Evolutionary conservation across 257 asterid genomes (phyloP).

Genomic region (Nicotiana undulata): DNA sequence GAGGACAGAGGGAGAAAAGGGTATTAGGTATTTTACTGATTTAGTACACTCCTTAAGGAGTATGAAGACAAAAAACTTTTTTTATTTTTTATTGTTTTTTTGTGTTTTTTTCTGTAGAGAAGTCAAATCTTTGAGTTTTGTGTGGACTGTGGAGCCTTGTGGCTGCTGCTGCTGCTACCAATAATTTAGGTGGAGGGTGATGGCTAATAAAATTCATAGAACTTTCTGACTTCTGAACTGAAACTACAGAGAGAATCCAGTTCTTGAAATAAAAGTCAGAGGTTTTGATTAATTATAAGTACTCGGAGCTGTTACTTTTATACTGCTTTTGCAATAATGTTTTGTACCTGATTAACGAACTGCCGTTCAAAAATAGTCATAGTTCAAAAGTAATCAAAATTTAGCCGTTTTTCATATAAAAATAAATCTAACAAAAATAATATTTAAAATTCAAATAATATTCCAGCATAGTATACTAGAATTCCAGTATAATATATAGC

Average conservation of each 20-base stretch:
- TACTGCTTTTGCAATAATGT: background rate
- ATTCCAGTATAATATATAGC: too few species aligned
- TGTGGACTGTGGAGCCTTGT: background rate
- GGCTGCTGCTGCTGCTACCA: background rate
- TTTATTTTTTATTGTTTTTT: background rate
- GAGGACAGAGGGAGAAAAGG: background rate
- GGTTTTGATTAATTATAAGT: background rate
- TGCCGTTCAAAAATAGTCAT: too few species aligned
- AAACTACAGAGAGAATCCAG: background rate
- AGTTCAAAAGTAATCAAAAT: too few species aligned
- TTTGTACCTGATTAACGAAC: too few species aligned
- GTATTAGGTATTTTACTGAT: background rate
- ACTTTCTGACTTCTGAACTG: background rate
- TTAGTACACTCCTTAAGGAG: background rate
- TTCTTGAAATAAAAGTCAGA: background rate
- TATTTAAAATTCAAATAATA: too few species aligned
- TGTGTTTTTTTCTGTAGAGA: background rate
- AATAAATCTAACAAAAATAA: too few species aligned
- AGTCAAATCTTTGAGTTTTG: background rate
- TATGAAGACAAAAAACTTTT: background rate
- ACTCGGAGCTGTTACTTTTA: background rate
- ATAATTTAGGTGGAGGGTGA: background rate
- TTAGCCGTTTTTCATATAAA: too few species aligned
- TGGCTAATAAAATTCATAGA: background rate
- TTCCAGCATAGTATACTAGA: too few species aligned